A percentile compares a stretch with the other conserved stretches of the same genome.
Conservation (phyloP, 164 flowering plant species). For the Akebia trifoliata region DNA sequence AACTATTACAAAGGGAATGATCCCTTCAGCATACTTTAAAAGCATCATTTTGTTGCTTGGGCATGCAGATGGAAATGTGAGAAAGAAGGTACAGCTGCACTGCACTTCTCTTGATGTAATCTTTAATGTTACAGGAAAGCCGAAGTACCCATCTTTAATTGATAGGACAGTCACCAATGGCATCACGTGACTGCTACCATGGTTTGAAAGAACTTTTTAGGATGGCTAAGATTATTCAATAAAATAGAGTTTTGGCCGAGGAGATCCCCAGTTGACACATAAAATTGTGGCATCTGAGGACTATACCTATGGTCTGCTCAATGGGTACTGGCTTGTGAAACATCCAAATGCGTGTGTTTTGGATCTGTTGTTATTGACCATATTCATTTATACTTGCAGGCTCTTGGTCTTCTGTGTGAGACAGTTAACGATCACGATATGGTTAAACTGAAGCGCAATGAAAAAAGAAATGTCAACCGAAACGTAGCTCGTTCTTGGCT, state of each 20-base stretch:
- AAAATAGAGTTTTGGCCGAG: no score
- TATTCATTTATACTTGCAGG: constrained; percentile 52
- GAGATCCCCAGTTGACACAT: no score
- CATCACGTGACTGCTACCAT: no score
- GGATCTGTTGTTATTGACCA: no score
- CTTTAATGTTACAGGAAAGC: background rate
- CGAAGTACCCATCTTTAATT: background rate
- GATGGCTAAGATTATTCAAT: no score
- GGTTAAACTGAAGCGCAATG: constrained; percentile 25
- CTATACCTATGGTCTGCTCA: no score
- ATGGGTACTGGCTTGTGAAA: no score
- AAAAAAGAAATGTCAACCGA: constrained; percentile 16
- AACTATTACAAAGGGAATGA: constrained; percentile 41
- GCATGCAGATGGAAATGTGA: constrained; percentile 42
- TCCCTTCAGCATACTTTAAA: constrained; percentile 56
- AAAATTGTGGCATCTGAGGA: no score
- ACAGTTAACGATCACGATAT: constrained; percentile 36
- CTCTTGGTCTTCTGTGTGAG: constrained; percentile 68
- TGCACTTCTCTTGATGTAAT: constrained; percentile 3
- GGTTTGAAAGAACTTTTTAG: no score
- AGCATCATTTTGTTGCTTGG: constrained; percentile 45
- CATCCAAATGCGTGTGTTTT: no score
- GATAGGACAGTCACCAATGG: no score
- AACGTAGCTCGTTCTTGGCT: constrained; percentile 30
- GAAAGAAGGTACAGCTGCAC: constrained; percentile 49